Conservation (phyloP, 495 filamentous ascomycete genomes). For the Pyrenopolyporus hunteri region DNA sequence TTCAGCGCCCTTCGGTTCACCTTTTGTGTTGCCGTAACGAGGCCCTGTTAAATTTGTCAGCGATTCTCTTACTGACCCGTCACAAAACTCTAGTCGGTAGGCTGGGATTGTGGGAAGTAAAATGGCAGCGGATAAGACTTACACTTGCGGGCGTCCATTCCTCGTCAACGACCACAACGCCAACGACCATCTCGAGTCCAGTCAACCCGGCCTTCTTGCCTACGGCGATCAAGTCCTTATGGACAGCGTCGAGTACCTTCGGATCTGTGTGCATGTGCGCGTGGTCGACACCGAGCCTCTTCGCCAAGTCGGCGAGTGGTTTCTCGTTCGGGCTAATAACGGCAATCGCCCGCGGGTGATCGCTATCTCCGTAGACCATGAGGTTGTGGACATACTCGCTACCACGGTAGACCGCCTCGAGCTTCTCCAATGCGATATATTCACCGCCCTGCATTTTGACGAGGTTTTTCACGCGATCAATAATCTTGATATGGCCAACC, state of each 20-base stretch:
- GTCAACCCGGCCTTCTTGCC: conserved; percentile 59
- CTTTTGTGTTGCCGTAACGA: conserved; percentile 68
- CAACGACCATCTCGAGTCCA: conserved; percentile 63
- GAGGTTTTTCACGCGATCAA: conserved; percentile 89
- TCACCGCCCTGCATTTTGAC: conserved; percentile 71
- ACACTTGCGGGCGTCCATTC: conserved; percentile 71
- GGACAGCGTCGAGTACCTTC: conserved; percentile 57
- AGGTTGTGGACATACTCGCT: conserved; percentile 61
- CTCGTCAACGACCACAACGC: conserved; percentile 66
- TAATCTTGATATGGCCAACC: conserved; percentile 79
- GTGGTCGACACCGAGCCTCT: conserved; percentile 56
- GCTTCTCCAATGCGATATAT: conserved; percentile 71
- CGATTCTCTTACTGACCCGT: no score
- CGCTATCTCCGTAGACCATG: conserved; percentile 63
- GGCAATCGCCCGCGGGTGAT: conserved; percentile 60
- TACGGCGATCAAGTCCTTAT: conserved; percentile 59
- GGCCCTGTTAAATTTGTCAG: conserved; percentile 52
- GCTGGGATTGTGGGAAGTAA: background rate
- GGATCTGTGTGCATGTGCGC: conserved; percentile 50
- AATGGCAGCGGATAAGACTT: conserved; percentile 42
- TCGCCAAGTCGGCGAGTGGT: conserved; percentile 57
- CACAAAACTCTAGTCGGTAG: background rate
- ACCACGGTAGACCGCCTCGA: conserved; percentile 68
- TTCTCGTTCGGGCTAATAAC: conserved; percentile 64
- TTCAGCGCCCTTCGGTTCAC: conserved; percentile 61